phyloP scores from a whole-genome alignment of 768 basidiomycete species.

The Tricholoma sp. region DNA sequence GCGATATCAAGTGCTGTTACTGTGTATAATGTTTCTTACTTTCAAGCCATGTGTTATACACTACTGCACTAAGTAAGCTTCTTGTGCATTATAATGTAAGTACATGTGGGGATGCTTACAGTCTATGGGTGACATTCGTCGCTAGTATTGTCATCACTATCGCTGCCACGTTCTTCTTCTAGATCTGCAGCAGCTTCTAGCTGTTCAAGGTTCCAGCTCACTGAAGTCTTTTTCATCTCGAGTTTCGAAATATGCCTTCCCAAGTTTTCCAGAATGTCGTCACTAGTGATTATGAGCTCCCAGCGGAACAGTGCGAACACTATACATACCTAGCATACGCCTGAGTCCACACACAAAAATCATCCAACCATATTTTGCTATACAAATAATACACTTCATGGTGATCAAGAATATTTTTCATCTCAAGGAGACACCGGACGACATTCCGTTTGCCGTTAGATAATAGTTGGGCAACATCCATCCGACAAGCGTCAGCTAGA shows the following conservation, averaged over 20 bases:
- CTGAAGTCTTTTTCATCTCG: conserved; percentile 43
- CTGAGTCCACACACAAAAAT: conserved; percentile 80
- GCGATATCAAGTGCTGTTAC: too few species aligned
- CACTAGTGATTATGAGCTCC: conserved; percentile 35
- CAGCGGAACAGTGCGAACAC: background rate
- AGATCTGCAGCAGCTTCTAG: conserved; percentile 54
- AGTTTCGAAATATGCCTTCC: conserved; percentile 35
- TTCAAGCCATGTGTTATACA: too few species aligned
- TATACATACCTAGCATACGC: conserved; percentile 56
- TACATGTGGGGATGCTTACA: too few species aligned
- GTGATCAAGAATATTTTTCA: conserved; percentile 70
- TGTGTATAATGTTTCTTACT: too few species aligned
- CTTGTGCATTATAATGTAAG: too few species aligned
- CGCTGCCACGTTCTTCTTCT: conserved; percentile 33
- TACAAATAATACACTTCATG: conserved; percentile 89
- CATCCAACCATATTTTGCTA: conserved; percentile 81
- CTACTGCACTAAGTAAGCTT: too few species aligned
- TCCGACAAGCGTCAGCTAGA: conserved; percentile 62
- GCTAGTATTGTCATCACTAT: conserved; percentile 68
- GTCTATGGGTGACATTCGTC: conserved; percentile 5
- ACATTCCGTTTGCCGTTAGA: conserved; percentile 56
- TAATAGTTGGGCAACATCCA: conserved; percentile 58
- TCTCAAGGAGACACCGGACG: conserved; percentile 61
- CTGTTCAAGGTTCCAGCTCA: conserved; percentile 69
- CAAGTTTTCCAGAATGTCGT: conserved; percentile 45